Evolutionary conservation across 768 basidiomycete genomes (phyloP).

Genomic region (Boletales sp.): DNA sequence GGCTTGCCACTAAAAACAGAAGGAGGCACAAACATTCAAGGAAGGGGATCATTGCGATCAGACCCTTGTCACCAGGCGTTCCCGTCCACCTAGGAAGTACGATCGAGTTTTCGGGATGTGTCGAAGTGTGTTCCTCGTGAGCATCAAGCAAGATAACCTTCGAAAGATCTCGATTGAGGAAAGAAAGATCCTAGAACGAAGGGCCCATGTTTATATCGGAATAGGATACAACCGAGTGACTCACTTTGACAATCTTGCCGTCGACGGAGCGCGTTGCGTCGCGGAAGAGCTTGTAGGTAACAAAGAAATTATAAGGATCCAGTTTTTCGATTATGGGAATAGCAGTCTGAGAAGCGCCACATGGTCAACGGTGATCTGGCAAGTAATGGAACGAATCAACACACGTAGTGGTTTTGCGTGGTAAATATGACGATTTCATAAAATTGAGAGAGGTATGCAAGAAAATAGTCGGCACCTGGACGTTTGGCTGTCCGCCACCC

Average conservation of each 20-base stretch:
- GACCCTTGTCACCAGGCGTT: conserved; percentile 65
- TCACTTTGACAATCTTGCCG: conserved; percentile 82
- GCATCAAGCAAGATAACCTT: conserved; percentile 90
- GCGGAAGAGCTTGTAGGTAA: conserved; percentile 87
- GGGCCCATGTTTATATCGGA: background rate
- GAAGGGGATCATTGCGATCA: conserved; percentile 95
- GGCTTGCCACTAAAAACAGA: background rate
- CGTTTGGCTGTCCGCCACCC: conserved; percentile 98
- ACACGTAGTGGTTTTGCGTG: conserved; percentile 80
- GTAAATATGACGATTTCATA: conserved; percentile 98
- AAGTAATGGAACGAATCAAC: conserved; percentile 27
- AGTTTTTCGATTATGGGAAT: conserved; percentile 87
- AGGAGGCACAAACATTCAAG: conserved; percentile 67
- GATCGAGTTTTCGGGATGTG: conserved; percentile 88
- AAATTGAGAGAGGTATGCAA: conserved; percentile 95
- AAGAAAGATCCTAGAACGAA: conserved; percentile 71
- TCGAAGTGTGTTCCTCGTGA: conserved; percentile 65
- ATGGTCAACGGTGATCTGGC: background rate
- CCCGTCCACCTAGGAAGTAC: conserved; percentile 86
- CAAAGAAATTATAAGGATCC: conserved; percentile 88
- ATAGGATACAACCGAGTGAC: conserved; percentile 1
- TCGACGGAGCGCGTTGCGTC: conserved; percentile 84
- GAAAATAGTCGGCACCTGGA: conserved; percentile 97
- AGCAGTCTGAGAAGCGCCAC: conserved; percentile 61
- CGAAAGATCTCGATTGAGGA: conserved; percentile 89